Percentiles rank a stretch among this genome's conserved stretches.
Evolutionary conservation across 1,139 yeast species (phyloP).

Genomic region (Geotrichum siamense): DNA sequence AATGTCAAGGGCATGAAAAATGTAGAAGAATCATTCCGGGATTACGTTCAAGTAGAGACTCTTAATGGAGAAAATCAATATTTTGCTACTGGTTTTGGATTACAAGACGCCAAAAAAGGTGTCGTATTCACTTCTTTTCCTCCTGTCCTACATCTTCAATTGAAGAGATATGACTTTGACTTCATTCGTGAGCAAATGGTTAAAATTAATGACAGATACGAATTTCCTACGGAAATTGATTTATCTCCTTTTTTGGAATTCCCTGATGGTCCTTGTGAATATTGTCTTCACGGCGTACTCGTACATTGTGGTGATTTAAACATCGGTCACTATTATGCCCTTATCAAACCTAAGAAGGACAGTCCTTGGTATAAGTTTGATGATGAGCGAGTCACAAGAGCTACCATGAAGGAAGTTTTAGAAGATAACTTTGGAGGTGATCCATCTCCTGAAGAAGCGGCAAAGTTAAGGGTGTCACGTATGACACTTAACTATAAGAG

Average conservation of each 20-base stretch:
- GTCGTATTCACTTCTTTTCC: constrained; percentile 89
- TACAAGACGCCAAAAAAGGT: constrained; percentile 96
- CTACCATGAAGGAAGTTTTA: constrained; percentile 74
- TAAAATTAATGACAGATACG: constrained; percentile 87
- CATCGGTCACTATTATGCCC: constrained; percentile 92
- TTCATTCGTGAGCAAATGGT: constrained; percentile 83
- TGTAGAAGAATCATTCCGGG: constrained; percentile 68
- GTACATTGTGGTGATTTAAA: constrained; percentile 95
- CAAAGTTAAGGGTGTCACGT: constrained; percentile 13
- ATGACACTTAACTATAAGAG: constrained; percentile 41
- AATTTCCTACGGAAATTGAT: constrained; percentile 80
- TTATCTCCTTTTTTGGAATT: constrained; percentile 71
- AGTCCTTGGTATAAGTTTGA: constrained; percentile 87
- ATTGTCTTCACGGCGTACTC: constrained; percentile 83
- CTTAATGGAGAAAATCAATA: constrained; percentile 93
- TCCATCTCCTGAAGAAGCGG: constrained; percentile 21
- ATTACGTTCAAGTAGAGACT: constrained; percentile 82
- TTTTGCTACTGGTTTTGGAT: constrained; percentile 85
- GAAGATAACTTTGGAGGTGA: constrained; percentile 90
- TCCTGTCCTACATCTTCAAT: constrained; percentile 83
- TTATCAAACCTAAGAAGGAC: constrained; percentile 71
- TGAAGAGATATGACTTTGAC: constrained; percentile 91
- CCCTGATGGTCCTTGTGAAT: constrained; percentile 62
- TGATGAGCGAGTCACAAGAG: constrained; percentile 89
- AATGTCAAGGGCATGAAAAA: constrained; percentile 80